Conservation (phyloP, 495 filamentous ascomycete species). For the Aspergillus bridgeri region DNA sequence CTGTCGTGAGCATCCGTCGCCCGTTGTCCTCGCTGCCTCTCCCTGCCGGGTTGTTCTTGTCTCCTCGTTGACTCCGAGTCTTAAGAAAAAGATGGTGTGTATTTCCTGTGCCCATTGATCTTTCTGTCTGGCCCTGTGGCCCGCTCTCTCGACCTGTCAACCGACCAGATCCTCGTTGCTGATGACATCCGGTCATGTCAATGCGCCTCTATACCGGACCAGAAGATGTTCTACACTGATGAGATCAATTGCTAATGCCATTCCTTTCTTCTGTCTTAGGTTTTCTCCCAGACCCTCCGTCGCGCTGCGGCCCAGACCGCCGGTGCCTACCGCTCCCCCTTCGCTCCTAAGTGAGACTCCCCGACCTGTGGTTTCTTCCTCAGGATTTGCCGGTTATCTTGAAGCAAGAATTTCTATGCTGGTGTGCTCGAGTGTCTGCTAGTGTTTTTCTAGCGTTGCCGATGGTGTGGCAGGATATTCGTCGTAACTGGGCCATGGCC, state of each 20-base stretch:
- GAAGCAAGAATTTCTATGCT: neutral
- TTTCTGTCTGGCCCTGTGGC: neutral
- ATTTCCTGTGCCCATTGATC: neutral
- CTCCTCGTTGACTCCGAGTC: constrained; percentile 10
- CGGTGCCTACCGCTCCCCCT: constrained; percentile 35
- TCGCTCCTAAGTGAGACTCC: constrained; percentile 42
- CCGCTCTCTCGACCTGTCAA: neutral
- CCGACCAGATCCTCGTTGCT: neutral
- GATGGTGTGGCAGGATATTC: neutral
- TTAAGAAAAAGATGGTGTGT: constrained; percentile 34
- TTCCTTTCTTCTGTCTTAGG: constrained; percentile 18
- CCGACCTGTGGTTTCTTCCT: constrained; percentile 6
- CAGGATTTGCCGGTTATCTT: neutral
- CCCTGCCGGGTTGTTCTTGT: constrained; percentile 27
- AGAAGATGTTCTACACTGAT: neutral
- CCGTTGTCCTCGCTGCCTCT: constrained; percentile 21
- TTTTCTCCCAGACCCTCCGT: constrained; percentile 42
- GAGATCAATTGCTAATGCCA: constrained; percentile 23
- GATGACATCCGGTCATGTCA: constrained; percentile 3
- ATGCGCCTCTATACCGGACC: neutral
- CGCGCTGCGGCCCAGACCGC: constrained; percentile 38
- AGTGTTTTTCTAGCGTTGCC: neutral
- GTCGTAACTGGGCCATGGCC: neutral
- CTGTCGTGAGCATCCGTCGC: constrained; percentile 16
- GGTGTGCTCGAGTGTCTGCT: neutral